Percentiles rank a stretch among this genome's conserved stretches.
Evolutionary conservation across 306 rosid genomes (phyloP).

Genomic region (Gleditsia sinensis): DNA sequence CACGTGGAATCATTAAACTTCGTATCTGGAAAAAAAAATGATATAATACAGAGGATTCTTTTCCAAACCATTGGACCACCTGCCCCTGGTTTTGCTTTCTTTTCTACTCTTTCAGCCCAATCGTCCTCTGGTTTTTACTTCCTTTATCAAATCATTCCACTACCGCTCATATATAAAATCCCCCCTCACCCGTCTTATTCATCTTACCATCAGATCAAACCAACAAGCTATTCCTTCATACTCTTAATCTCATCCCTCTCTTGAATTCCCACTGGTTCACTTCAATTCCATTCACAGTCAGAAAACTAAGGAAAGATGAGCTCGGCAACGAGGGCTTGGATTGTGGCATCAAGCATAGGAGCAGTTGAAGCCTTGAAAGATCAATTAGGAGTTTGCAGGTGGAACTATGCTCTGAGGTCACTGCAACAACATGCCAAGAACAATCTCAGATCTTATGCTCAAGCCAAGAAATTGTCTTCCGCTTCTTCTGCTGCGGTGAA

Average conservation of each 20-base stretch:
- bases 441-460: constrained; percentile 48
- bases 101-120: background rate
- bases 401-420: constrained; percentile 63
- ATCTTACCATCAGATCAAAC: background rate
- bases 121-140: constrained; percentile 29
- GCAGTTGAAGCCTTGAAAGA: constrained; percentile 80
- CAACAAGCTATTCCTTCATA: background rate
- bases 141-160: background rate
- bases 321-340: constrained; percentile 52
- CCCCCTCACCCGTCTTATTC: background rate
- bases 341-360: constrained; percentile 74
- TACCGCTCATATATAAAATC: background rate
- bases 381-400: constrained; percentile 69
- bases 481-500: constrained; percentile 44
- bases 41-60: too few species aligned
- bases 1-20: too few species aligned
- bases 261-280: background rate
- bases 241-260: background rate
- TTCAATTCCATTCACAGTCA: background rate
- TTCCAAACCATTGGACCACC: background rate
- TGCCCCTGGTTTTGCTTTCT: constrained; percentile 33
- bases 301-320: constrained; percentile 29
- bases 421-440: constrained; percentile 57
- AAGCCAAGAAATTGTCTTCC: constrained; percentile 41
- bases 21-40: too few species aligned